Evolutionary conservation across 805 yeast species (phyloP).

Genomic region (Tetrapisispora fleetii): DNA sequence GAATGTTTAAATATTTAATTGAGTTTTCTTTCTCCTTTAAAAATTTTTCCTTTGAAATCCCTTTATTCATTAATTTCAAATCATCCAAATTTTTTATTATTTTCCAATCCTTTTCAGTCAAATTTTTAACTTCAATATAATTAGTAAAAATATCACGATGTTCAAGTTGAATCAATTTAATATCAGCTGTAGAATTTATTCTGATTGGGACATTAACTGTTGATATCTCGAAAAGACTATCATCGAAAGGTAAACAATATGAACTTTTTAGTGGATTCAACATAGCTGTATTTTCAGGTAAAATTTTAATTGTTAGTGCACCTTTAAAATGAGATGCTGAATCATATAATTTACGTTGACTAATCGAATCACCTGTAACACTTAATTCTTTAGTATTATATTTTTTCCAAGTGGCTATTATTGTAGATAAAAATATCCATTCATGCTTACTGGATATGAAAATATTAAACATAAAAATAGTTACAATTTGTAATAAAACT

Average conservation of each 20-base stretch:
- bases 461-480: constrained; percentile 42
- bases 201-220: constrained; percentile 49
- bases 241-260: constrained; percentile 45
- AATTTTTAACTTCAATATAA: constrained; percentile 39
- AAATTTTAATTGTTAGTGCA: constrained; percentile 69
- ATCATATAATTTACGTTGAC: constrained; percentile 17
- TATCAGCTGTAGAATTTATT: constrained; percentile 68
- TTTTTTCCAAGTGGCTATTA: constrained; percentile 37
- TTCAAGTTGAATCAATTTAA: constrained; percentile 57
- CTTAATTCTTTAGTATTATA: constrained; percentile 40
- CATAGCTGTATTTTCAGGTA: constrained; percentile 84
- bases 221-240: constrained; percentile 4
- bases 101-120: constrained; percentile 46
- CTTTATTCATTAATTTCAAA: constrained; percentile 11
- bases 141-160: constrained; percentile 48
- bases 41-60: constrained; percentile 13
- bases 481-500: constrained; percentile 39
- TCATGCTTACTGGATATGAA: constrained; percentile 43
- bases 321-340: constrained; percentile 62
- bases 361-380: constrained; percentile 40
- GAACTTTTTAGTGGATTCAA: constrained; percentile 65
- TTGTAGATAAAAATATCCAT: constrained; percentile 35
- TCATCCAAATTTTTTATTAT: constrained; percentile 21
- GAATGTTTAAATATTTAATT: constrained; percentile 53
- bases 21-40: constrained; percentile 10